Evolutionary conservation across 2,329 filamentous ascomycete genomes (phyloP), one percentile per base, ranked within the genome.

Genomic region (Sporothrix globosa): DNA sequence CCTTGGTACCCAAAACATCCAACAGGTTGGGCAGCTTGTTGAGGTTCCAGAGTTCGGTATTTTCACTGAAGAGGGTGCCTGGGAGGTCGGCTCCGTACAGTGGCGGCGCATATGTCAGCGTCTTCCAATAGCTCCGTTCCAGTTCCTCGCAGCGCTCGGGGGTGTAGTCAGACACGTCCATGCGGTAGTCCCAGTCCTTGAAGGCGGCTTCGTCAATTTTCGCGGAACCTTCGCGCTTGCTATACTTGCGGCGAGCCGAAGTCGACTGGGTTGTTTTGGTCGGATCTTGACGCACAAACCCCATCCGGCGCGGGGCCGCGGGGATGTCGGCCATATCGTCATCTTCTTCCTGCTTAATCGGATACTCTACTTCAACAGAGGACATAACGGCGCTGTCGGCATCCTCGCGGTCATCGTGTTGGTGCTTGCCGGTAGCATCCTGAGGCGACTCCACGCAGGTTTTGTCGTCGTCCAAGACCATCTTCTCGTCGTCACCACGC

Each of bases 41-140:
- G 58, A 99, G 88, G 76, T 99, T 99, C 96, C 96, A 99, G 44
- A 84, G 85, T 7, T 92, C 90, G 2, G 91, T 93, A 1, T 87
- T 86, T 58, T 98, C 94, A 75, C 96, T 90, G 78, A 99, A 99
- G 1, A 99, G 86, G 0, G 95, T 97, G 14, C 96, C 96, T 75
- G 94, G 93, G 87, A 99, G 92, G 80, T 99, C 96, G 9, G 96
- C 96, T 68, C 96, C 96, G 76, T 99, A 99, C 79, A 99, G 88
- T 0, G 96, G 96, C 70, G 92, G 90, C 61, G 95, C 96, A 81
- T 96, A 99, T 27, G 94, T 97, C 73, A 99, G 85, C 0, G 93
- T 97, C 81, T 96, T 97, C 96, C 96, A 99, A 81, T 99, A 99
- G 56, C 90, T 91, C 68, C 92, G 91, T 80, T 99, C 96, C 6